These are phyloP conservation scores for Dendrobium catenatum DNA, from an alignment of 106 monocot species.

Conservation along the genomic window DNA sequence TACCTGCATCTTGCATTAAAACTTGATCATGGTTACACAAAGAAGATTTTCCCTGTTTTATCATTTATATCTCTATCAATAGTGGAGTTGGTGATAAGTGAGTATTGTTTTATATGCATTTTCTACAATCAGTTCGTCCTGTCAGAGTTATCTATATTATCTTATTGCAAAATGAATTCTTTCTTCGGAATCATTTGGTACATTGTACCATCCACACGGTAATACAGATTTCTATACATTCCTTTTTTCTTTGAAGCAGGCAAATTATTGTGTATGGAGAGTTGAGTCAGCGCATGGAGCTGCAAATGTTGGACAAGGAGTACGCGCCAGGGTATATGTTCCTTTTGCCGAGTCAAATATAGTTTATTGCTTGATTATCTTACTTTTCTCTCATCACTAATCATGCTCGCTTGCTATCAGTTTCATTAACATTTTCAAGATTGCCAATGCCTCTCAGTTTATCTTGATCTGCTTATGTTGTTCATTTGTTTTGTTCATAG, in stretches of 20 bases:
- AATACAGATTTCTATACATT: conserved; percentile 13
- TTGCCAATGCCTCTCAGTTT: not conserved
- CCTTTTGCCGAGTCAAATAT: conserved; percentile 8
- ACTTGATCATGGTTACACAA: too few relatives aligned
- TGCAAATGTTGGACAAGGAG: conserved; percentile 27
- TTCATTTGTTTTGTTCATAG: conserved; percentile 34
- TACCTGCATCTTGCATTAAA: too few relatives aligned
- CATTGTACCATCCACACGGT: not conserved
- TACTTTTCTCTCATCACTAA: too few relatives aligned
- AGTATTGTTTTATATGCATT: too few relatives aligned
- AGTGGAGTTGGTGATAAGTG: too few relatives aligned
- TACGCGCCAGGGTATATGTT: conserved; percentile 64
- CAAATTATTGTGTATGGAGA: conserved; percentile 94
- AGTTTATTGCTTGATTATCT: not conserved
- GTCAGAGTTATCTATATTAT: too few relatives aligned
- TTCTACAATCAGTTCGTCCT: too few relatives aligned
- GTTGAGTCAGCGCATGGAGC: conserved; percentile 53
- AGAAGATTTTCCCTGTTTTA: too few relatives aligned
- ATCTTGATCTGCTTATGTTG: conserved; percentile 1
- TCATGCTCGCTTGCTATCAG: too few relatives aligned
- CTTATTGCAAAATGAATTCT: too few relatives aligned
- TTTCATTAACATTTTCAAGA: not conserved
- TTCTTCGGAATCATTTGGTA: too few relatives aligned
- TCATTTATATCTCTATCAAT: too few relatives aligned
- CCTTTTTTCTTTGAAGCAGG: conserved; percentile 45